These are phyloP conservation scores for Vigna unguiculata DNA, from an alignment of 306 rosid genomes.

Conservation along the genomic window DNA sequence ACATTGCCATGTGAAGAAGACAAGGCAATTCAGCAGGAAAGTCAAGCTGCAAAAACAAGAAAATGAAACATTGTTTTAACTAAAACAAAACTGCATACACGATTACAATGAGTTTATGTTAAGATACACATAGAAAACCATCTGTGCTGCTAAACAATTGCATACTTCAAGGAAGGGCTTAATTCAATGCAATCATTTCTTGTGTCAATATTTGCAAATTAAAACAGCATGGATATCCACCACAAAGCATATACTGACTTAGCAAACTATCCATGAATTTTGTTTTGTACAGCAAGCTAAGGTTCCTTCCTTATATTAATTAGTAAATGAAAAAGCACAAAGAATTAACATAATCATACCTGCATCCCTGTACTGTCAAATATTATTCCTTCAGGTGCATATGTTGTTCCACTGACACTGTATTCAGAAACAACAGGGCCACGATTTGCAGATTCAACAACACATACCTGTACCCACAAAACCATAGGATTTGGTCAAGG, in stretches of 20 bases:
- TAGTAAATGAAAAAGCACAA: conserved; percentile 27
- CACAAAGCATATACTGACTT: conserved; percentile 14
- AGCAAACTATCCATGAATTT: conserved; percentile 31
- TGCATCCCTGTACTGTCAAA: conserved; percentile 70
- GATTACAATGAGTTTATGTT: conserved; percentile 17
- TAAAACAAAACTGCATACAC: conserved; percentile 13
- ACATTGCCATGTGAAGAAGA: conserved; percentile 94
- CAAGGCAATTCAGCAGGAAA: conserved; percentile 85
- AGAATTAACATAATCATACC: conserved; percentile 56
- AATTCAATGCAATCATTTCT: neutral
- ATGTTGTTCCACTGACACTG: conserved; percentile 89
- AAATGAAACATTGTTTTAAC: conserved; percentile 39
- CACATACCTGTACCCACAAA: conserved; percentile 71
- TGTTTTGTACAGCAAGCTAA: conserved; percentile 3
- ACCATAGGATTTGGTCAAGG: conserved; percentile 26
- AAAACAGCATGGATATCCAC: conserved; percentile 17
- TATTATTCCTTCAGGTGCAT: conserved; percentile 86
- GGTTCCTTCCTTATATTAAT: conserved; percentile 12
- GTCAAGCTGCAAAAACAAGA: conserved; percentile 70
- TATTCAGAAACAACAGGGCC: conserved; percentile 76
- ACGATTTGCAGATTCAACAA: conserved; percentile 74
- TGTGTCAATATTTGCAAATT: conserved; percentile 16
- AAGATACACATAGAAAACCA: conserved; percentile 27
- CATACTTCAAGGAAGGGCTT: neutral
- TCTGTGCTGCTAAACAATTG: conserved; percentile 1